Base-by-base conservation (phyloP, 768 basidiomycete species). In the Tylopilus plumbeoviolaceoides region DNA sequence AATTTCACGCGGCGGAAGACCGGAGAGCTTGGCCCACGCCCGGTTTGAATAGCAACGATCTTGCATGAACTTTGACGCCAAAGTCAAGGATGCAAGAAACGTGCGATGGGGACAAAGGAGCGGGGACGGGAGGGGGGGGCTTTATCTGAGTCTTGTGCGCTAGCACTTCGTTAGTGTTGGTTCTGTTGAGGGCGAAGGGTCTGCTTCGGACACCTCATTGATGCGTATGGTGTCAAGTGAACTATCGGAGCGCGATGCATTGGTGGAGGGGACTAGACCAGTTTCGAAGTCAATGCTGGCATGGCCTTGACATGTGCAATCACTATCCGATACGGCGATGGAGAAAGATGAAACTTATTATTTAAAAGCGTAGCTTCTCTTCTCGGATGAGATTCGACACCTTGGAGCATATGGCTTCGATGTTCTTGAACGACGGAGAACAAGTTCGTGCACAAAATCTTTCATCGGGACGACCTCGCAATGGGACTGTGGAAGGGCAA, bases 1-100 rank as follows among this genome's bases (percentile, higher is more conserved):
- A 47, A n/a, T n/a, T n/a, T n/a, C n/a, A n/a, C n/a, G n/a, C n/a
- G n/a, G n/a, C n/a, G n/a, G n/a, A n/a, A n/a, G n/a, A n/a, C n/a
- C n/a, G n/a, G n/a, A n/a, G n/a, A n/a, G n/a, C n/a, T n/a, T n/a
- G n/a, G n/a, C n/a, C 95, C 95, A 97, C 17, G 94, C 93, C 25
- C 84, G 82, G 67, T 97, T 95, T 14, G 91, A 93, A 62, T 95
- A 97, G 41, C 89, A 91, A 47, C 90, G 85, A 63, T 98, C 94
- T 72, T 95, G 92, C 56, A 89, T 83, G 65, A 95, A 95, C 62
- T 98, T 98, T 17, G 89, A 87, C 0, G 94, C 95, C 47, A 92
- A 77, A 51, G 97, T 91, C 39, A 98, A 74, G 0, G 90, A 84
- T 0, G 91, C 91, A 9, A 97, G 76, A 70, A 98, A 97, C 0